These are phyloP conservation scores for Suillus clintonianus DNA, from an alignment of 768 basidiomycete species.

Conservation along the genomic window DNA sequence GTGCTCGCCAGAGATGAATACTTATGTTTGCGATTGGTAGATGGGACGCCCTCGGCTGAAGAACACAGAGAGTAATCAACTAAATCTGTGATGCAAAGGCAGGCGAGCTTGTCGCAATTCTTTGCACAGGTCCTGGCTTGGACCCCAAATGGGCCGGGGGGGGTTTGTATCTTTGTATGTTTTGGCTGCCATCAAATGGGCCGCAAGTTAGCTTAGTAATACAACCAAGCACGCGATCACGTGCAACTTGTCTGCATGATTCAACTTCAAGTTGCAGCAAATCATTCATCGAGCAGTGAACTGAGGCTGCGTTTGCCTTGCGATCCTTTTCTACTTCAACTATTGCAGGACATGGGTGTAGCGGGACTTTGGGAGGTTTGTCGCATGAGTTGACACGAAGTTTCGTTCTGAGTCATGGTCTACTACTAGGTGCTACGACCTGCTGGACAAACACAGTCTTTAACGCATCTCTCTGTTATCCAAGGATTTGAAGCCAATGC, in stretches of 20 bases:
- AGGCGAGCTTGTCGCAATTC: too few relatives aligned
- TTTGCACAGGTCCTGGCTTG: too few relatives aligned
- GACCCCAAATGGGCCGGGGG: too few relatives aligned
- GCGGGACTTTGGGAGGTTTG: constrained; percentile 53
- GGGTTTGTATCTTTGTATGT: too few relatives aligned
- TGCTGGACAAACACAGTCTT: constrained; percentile 68
- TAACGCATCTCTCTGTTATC: constrained; percentile 72
- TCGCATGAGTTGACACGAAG: background rate
- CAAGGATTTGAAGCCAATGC: constrained; percentile 76
- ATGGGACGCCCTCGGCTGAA: too few relatives aligned
- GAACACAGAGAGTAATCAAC: too few relatives aligned
- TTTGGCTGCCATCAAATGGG: too few relatives aligned
- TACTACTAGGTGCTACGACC: constrained; percentile 68
- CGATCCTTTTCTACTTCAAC: background rate
- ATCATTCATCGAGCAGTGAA: background rate
- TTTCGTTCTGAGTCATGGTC: constrained; percentile 11
- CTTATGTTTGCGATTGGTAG: too few relatives aligned
- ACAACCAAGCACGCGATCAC: background rate
- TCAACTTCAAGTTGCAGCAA: background rate
- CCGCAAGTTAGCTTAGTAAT: too few relatives aligned
- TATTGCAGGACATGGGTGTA: constrained; percentile 42
- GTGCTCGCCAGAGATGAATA: too few relatives aligned
- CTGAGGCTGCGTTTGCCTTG: background rate
- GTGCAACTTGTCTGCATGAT: background rate
- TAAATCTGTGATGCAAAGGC: too few relatives aligned